Conservation (phyloP, 352 stramenopile genomes). For the Phytophthora crassamura region DNA sequence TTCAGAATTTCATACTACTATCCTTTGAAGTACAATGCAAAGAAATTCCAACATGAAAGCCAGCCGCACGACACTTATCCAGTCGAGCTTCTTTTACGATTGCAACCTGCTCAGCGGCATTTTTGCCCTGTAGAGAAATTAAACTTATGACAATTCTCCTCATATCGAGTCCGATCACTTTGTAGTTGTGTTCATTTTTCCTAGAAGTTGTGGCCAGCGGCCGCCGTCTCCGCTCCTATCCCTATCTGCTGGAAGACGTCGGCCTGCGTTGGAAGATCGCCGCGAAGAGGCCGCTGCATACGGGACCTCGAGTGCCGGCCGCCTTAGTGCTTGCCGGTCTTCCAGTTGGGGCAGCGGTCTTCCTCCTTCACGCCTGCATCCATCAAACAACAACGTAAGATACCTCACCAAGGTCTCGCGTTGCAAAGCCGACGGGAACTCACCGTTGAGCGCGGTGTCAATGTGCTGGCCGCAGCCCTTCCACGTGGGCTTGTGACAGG, state of each 20-base stretch:
- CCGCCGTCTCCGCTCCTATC: constrained; percentile 3
- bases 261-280: not conserved
- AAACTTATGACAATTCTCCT: no score
- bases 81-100: no score
- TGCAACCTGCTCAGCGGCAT: no score
- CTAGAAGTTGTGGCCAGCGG: no score
- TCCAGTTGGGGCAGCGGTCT: constrained; percentile 62
- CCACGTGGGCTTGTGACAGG: constrained; percentile 71
- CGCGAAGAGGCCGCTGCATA: not conserved
- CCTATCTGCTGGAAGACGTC: constrained; percentile 7
- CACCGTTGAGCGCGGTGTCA: constrained; percentile 49
- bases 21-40: no score
- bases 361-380: constrained; percentile 47
- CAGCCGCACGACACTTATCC: no score
- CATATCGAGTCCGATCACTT: no score
- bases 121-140: no score
- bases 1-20: no score
- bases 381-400: constrained; percentile 1
- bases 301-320: not conserved
- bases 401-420: not conserved
- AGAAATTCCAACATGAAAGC: no score
- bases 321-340: constrained; percentile 59
- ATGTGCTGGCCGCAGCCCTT: constrained; percentile 67
- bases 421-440: constrained; percentile 1
- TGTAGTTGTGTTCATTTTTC: no score